phyloP scores from a whole-genome alignment of 257 asterid genomes.

The Penstemon newberryi region DNA sequence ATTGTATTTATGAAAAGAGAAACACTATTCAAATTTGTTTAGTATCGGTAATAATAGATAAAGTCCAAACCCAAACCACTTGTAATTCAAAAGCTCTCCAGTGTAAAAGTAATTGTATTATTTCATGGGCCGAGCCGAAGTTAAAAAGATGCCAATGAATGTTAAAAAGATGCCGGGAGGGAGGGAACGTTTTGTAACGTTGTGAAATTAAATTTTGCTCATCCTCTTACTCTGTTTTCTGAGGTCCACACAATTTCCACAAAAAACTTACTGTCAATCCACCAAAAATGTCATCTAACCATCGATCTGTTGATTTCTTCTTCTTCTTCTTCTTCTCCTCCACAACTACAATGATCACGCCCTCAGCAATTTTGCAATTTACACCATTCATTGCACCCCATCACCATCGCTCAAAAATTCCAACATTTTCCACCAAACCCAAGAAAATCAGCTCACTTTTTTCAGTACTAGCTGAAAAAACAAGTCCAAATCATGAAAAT shows the following conservation, averaged over 20 bases:
- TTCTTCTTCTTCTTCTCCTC: slow-evolving; percentile 28
- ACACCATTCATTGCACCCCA: slow-evolving; percentile 36
- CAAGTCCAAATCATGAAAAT: not conserved
- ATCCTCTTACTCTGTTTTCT: slow-evolving; percentile 32
- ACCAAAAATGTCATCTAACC: slow-evolving; percentile 35
- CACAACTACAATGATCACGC: slow-evolving; percentile 38
- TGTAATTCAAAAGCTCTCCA: no score
- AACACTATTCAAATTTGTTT: no score
- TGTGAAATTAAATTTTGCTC: not conserved
- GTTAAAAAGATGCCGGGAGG: slow-evolving; percentile 34
- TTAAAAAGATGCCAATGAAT: no score
- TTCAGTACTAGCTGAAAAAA: slow-evolving; percentile 24
- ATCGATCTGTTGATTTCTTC: slow-evolving; percentile 30
- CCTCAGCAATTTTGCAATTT: slow-evolving; percentile 42
- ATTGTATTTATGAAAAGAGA: no score
- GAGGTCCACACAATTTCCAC: slow-evolving; percentile 68
- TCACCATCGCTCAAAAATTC: slow-evolving; percentile 31
- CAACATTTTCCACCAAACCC: slow-evolving; percentile 25
- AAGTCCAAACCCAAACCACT: no score
- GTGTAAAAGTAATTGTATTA: no score
- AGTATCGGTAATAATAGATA: no score
- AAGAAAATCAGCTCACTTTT: slow-evolving; percentile 23
- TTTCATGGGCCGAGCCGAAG: no score
- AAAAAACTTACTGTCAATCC: slow-evolving; percentile 9
- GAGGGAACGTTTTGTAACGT: not conserved